Evolutionary conservation across 2,329 filamentous ascomycete genomes (phyloP).

Genomic region (Ophiostoma populinum): DNA sequence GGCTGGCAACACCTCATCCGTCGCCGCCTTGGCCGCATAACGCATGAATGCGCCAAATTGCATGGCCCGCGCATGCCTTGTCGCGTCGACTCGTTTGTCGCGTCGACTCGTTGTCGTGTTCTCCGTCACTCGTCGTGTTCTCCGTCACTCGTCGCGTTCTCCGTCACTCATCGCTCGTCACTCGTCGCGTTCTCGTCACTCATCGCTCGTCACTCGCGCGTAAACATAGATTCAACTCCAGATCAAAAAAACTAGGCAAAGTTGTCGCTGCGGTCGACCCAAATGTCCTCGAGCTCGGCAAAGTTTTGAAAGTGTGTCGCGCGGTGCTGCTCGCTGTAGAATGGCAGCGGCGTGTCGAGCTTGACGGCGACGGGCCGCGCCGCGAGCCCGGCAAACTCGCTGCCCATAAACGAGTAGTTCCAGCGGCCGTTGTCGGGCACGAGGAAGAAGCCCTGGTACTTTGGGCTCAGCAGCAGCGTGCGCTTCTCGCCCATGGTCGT

Average conservation of each 20-base stretch:
- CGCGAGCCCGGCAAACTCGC: conserved; percentile 68
- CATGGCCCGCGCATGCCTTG: no score
- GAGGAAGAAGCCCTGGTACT: conserved; percentile 89
- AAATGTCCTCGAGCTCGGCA: conserved; percentile 89
- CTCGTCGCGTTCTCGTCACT: no score
- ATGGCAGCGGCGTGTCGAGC: conserved; percentile 76
- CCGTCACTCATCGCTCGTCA: no score
- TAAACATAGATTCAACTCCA: no score
- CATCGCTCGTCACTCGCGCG: background rate
- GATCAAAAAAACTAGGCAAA: no score
- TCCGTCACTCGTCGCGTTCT: no score
- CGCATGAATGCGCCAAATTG: no score
- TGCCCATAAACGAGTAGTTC: conserved; percentile 99
- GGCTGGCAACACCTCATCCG: no score
- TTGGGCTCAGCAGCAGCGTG: conserved; percentile 80
- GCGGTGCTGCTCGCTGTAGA: conserved; percentile 84
- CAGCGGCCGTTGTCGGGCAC: conserved; percentile 79
- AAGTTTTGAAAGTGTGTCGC: conserved; percentile 96
- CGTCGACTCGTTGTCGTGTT: background rate
- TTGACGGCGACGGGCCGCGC: conserved; percentile 86
- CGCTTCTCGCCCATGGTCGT: conserved; percentile 90
- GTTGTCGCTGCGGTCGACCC: conserved; percentile 83
- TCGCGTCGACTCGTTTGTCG: no score
- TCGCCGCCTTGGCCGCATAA: no score
- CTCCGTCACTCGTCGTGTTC: no score